phyloP scores from a whole-genome alignment of 345 rosid species.

The Rhizophora mangle region DNA sequence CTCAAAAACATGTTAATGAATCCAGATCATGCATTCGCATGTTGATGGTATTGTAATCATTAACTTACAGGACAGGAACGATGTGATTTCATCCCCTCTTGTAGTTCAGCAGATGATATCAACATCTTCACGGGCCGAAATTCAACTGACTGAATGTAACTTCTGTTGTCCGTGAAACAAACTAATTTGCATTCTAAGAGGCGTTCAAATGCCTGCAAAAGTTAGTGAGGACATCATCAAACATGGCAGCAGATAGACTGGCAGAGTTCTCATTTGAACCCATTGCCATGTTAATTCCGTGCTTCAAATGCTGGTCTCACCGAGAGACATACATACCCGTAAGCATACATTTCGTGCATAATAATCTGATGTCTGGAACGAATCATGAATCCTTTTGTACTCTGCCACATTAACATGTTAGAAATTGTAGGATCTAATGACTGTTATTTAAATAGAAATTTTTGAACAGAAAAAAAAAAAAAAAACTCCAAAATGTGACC shows the following conservation, averaged over 20 bases:
- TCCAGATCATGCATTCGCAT: not conserved
- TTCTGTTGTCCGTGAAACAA: conserved; percentile 63
- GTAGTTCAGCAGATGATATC: conserved; percentile 60
- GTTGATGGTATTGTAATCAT: not conserved
- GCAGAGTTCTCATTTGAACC: not conserved
- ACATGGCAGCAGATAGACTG: conserved; percentile 1
- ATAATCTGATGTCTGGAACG: conserved; percentile 72
- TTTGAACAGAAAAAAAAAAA: not conserved
- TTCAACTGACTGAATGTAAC: conserved; percentile 61
- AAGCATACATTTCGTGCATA: conserved; percentile 65
- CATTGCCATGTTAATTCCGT: not conserved
- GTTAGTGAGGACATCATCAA: conserved; percentile 13
- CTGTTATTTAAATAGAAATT: too few relatives aligned
- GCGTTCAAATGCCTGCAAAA: conserved; percentile 81
- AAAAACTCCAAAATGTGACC: conserved; percentile 34
- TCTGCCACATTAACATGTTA: conserved; percentile 45
- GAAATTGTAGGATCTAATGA: not conserved
- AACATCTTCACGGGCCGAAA: conserved; percentile 73
- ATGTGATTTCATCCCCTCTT: conserved; percentile 69
- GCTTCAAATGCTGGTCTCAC: not conserved
- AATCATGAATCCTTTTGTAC: conserved; percentile 73
- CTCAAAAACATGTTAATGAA: not conserved
- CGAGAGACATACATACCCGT: conserved; percentile 46
- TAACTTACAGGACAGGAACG: conserved; percentile 84
- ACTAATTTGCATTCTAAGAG: conserved; percentile 61